Evolutionary conservation across 208 protist genomes (phyloP), one percentile per base, ranked within the genome.

Genomic region (Leishmania aethiopica): DNA sequence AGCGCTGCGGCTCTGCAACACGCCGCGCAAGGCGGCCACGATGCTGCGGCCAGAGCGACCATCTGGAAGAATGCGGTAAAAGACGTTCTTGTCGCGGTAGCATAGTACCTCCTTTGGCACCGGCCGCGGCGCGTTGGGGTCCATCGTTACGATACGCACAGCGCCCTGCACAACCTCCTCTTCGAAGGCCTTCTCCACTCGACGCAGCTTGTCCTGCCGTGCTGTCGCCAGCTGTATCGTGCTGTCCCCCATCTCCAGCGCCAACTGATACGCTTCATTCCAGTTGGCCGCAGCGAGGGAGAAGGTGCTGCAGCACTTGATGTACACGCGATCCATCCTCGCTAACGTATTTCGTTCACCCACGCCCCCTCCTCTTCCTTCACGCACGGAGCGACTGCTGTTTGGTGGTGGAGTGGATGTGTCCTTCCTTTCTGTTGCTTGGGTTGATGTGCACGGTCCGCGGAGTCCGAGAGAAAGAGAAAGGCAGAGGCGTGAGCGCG

Each of bases 1-100:
- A n/a, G 73, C 84, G 55, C 87, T 94, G 67, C 88, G 81, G 79
- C 92, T 95, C 85, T 92, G 89, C 80, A 97, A 77, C 22, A 97
- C 87, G 78, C 90, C 92, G 28, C 94, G 92, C 57, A 97, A 84
- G 32, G 94, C 91, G 28, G 88, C 87, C 51, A 96, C 86, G 84
- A 95, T 93, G 83, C 94, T 97, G 13, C 88, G 89, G 28, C 92
- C 94, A 8, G 90, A 94, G 28, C 91, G 94, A 59, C 92, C 89
- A 86, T 97, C 94, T 0, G 94, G 92, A 35, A 97, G 84, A 2
- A 97, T 91, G 77, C 93, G 91, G 72, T 95, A 97, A 72, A 97
- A 96, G 45, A 97, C 89, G 79, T 97, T 97, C 59, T 88, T 78
- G 1, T 94, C 91, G 66, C 91, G 92, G 79, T 92, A 97, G 83